Base-by-base conservation (phyloP, 2,329 filamentous ascomycete species). In the Trichoderma semiorbis region DNA sequence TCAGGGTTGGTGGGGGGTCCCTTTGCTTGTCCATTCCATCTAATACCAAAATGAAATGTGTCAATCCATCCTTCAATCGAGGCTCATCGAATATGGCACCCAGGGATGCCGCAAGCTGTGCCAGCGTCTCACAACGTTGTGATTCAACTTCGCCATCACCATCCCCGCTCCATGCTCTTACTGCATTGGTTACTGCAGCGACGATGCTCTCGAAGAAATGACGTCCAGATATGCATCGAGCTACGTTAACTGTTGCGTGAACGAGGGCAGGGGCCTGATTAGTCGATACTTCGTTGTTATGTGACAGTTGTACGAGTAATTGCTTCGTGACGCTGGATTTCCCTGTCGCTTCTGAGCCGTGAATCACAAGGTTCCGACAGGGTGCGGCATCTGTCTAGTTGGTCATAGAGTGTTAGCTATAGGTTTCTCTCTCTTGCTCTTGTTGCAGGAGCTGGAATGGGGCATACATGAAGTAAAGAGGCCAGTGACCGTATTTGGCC, bases 21-120 rank as follows among this genome's bases (percentile, higher is more conserved):
- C 92, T 87, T 80, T 97, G 93, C 74, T 87, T 88, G 80, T 98
- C 95, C 71, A 98, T 91, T 12, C 90, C 93, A 83, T 98, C 96
- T 74, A 98, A 87, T 12, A 98, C 93, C 72, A 98, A 81, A 10
- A 95, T 90, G 76, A 97, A 94, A 74, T 91, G 90, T 74, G 84
- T 84, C 61, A 78, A 76, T 24, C 78, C 75, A 50, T 81, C 80
- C 8, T 79, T 80, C 8, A 76, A 75, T 7, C 76, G 72, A 14
- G 77, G 76, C 73, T 85, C 84, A 65, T 85, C 82, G 60, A 95
- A 81, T 81, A 93, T 83, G 77, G 85, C 88, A 73, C 87, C 87
- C 71, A 98, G 83, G 77, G 95, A 90, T 30, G 93, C 92, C 1
- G 88, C 87, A 74, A 98, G 84, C 67, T 92, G 89, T 71, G 93